phyloP scores from a whole-genome alignment of 441 rosid genomes.

The Euphorbia neoarborescens region DNA sequence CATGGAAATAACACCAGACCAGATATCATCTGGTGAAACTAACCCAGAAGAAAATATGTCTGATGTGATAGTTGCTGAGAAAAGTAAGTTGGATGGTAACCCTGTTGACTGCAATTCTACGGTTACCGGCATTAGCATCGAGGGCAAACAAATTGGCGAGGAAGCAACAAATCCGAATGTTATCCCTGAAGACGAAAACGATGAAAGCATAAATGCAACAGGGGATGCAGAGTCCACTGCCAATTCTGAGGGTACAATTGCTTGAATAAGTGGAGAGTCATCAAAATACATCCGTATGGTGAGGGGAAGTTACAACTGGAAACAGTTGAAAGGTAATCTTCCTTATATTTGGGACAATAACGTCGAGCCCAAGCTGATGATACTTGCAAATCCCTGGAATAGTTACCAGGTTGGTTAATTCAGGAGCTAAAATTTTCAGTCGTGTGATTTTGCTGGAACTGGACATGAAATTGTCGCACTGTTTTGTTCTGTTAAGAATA shows the following conservation, averaged over 20 bases:
- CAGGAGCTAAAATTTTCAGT: neutral
- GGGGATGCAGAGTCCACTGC: constrained; percentile 6
- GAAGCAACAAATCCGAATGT: constrained; percentile 15
- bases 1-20: neutral
- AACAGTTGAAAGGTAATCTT: neutral
- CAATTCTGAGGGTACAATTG: neutral
- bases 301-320: neutral
- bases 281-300: neutral
- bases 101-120: constrained; percentile 12
- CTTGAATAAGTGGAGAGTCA: constrained; percentile 1
- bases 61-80: constrained; percentile 4
- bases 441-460: constrained; percentile 4
- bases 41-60: neutral
- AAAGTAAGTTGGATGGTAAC: neutral
- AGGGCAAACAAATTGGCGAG: constrained; percentile 2
- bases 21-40: neutral
- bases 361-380: too few relatives aligned
- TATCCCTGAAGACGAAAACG: constrained; percentile 6
- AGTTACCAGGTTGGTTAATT: neutral
- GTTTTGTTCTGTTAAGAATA: constrained; percentile 9
- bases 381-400: neutral
- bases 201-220: constrained; percentile 2
- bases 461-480: neutral
- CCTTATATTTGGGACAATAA: neutral
- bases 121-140: constrained; percentile 3